Conservation (phyloP, 208 protist genomes). For the Leishmania aethiopica region DNA sequence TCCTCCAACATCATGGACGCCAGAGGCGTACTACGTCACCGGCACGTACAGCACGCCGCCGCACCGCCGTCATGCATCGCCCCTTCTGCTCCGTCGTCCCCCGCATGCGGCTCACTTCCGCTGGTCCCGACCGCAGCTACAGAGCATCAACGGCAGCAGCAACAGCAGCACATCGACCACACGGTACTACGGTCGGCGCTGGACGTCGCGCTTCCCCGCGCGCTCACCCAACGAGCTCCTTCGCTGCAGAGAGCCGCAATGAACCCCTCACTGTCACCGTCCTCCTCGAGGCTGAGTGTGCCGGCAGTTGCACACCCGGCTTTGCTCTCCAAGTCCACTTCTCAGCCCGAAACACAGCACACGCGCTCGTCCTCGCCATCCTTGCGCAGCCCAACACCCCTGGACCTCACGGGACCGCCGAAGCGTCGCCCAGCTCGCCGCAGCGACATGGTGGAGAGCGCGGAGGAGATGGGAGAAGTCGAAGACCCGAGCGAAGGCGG, state of each 20-base stretch:
- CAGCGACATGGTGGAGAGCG: conserved; percentile 15
- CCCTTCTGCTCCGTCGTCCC: background rate
- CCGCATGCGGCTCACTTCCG: background rate
- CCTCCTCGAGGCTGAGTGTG: background rate
- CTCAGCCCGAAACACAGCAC: background rate
- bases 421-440: background rate
- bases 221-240: too few species aligned
- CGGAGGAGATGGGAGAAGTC: background rate
- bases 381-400: conserved; percentile 16
- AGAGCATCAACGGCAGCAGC: background rate
- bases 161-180: background rate
- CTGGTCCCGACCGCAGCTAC: background rate
- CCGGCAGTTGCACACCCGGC: background rate
- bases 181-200: background rate
- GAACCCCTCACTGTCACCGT: background rate
- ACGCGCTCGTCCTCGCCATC: conserved; percentile 12
- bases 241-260: background rate
- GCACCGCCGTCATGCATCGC: background rate
- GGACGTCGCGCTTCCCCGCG: background rate
- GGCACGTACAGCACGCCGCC: background rate
- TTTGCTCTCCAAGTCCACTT: background rate
- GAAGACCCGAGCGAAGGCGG: background rate
- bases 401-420: conserved; percentile 18
- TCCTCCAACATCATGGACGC: background rate
- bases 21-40: too few species aligned